These are phyloP conservation scores for Styphnolobium japonicum DNA, from an alignment of 306 rosid genomes.

Conservation along the genomic window DNA sequence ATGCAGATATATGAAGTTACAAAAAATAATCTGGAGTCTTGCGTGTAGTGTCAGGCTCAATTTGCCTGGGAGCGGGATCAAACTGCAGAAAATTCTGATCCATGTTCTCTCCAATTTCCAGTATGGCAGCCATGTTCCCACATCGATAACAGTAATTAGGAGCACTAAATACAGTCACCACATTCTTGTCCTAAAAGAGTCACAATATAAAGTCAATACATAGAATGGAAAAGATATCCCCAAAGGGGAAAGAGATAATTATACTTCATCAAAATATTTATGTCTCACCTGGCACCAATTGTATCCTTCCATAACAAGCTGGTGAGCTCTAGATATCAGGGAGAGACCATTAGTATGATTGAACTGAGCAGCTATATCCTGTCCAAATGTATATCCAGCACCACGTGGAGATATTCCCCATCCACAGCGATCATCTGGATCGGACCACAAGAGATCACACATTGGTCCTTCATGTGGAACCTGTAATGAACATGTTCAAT, in stretches of 20 bases:
- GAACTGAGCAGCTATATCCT: conserved; percentile 93
- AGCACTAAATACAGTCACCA: conserved; percentile 97
- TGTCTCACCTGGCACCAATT: conserved; percentile 93
- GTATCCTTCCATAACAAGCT: conserved; percentile 99
- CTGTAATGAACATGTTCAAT: conserved; percentile 41
- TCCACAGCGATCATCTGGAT: conserved; percentile 98
- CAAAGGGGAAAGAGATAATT: neutral
- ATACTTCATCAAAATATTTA: neutral
- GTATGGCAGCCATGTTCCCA: conserved; percentile 98
- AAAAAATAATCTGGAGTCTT: conserved; percentile 99
- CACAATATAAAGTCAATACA: conserved; percentile 2
- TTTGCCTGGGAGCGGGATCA: conserved; percentile 98
- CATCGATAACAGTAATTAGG: conserved; percentile 99
- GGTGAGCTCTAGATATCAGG: conserved; percentile 95
- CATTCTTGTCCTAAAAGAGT: conserved; percentile 77
- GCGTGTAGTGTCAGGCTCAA: conserved; percentile 96
- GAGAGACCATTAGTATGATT: conserved; percentile 93
- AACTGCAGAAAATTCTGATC: conserved; percentile 97
- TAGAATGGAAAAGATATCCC: conserved; percentile 6
- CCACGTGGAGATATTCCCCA: conserved; percentile 99
- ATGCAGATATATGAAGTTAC: conserved; percentile 51
- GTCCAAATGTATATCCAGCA: conserved; percentile 98
- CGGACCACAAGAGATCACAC: conserved; percentile 99
- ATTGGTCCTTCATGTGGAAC: conserved; percentile 99
- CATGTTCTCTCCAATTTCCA: conserved; percentile 95